Evolutionary conservation across 2,329 filamentous ascomycete species (phyloP), one percentile per base, ranked within the genome.

Genomic region (Triangularia verruculosa): DNA sequence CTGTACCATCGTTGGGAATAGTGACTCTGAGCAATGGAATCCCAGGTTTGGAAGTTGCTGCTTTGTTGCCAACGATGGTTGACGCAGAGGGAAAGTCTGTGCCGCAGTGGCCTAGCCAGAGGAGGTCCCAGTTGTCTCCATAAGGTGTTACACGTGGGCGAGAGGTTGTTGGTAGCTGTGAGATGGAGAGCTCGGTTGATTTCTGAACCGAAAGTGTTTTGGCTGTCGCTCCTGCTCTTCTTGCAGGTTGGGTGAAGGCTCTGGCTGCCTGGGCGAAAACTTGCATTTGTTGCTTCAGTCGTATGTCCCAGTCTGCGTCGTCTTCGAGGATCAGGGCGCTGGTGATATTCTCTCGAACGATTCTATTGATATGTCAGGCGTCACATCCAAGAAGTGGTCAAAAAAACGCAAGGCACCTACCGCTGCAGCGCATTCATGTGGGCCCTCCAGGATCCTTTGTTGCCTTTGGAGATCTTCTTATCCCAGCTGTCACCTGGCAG

Each of bases 281-380:
- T 27, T 69, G 74, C 15, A 86, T 76, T 68, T 86, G 83, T 0
- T 72, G 59, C 30, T 81, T 80, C 24, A 86, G 70, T 0, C 77
- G 74, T 12, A 85, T 72, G 62, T 86, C 84, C 84, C 84, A 86
- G 72, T 86, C 83, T 20, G 79, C 77, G 62, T 86, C 83, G 68
- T 86, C 83, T 68, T 86, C 84, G 25, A 86, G 70, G 27, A 86
- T 81, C 1, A 86, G 72, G 0, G 81, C 82, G 1, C 79, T 81
- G 1, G 75, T 73, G 2, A 83, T 67, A 47, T 79, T 77, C 11
- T 78, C 72, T n/a, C 78, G 73, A 12, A 85, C 75, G 12, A 85
- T 73, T 13, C 75, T 78, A 34, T 17, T 30, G 13, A 43, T 43
- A 28, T 9, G 22, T 59, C 22, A 59, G 57, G 7, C 15, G 6